Evolutionary conservation across 148 eudicot species (phyloP).

Genomic region (Euryodendron excelsum): DNA sequence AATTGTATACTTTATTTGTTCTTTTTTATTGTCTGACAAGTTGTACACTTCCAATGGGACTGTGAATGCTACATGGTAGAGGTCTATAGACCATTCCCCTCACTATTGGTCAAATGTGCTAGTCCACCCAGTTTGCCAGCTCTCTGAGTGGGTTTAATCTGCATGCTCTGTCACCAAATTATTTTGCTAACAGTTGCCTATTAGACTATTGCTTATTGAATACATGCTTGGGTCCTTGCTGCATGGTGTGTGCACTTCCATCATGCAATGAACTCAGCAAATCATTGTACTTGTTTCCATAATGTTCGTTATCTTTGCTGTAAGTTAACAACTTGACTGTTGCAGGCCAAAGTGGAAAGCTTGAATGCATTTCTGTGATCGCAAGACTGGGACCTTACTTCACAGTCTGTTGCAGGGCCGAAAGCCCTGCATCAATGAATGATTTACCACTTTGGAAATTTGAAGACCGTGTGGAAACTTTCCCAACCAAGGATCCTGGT

Average conservation of each 20-base stretch:
- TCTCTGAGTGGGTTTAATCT: background rate
- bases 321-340: background rate
- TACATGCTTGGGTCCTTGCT: background rate
- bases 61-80: too few relatives aligned
- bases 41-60: too few relatives aligned
- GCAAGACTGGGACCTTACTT: constrained; percentile 73
- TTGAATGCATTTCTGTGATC: constrained; percentile 76
- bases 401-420: constrained; percentile 84
- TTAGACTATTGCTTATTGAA: background rate
- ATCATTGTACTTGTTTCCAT: background rate
- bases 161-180: background rate
- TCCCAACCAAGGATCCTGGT: constrained; percentile 86
- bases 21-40: too few relatives aligned
- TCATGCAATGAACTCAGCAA: background rate
- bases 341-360: constrained; percentile 97
- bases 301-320: background rate
- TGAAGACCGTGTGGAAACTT: constrained; percentile 71
- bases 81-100: too few relatives aligned
- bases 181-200: background rate
- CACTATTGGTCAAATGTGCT: too few relatives aligned
- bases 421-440: constrained; percentile 92
- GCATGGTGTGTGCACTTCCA: background rate
- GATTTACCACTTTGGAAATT: constrained; percentile 95
- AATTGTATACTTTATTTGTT: background rate
- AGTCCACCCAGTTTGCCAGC: too few relatives aligned